phyloP scores from a whole-genome alignment of 768 basidiomycete species.

The Podaxis sp. region DNA sequence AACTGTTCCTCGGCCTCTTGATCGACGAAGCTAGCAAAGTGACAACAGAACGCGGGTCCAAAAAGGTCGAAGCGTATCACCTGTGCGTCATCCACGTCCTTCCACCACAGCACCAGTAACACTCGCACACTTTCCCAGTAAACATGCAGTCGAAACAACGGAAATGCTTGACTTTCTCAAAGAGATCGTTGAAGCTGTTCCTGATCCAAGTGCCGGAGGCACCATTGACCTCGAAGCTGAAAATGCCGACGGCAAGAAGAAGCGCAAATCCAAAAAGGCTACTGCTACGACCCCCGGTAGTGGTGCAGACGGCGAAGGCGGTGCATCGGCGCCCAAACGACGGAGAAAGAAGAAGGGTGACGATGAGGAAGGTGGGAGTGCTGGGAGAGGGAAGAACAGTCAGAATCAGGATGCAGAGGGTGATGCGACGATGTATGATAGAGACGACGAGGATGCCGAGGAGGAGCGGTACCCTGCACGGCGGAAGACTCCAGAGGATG shows the following conservation, averaged over 20 bases:
- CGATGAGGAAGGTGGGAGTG: slow-evolving; percentile 12
- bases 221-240: slow-evolving; percentile 71
- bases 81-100: slow-evolving; percentile 54
- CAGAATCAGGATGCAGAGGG: slow-evolving; percentile 5
- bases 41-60: slow-evolving; percentile 70
- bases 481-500: slow-evolving; percentile 7
- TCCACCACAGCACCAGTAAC: neutral
- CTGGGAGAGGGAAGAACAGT: slow-evolving; percentile 4
- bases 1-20: slow-evolving; percentile 83
- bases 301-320: slow-evolving; percentile 15
- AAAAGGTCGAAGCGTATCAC: slow-evolving; percentile 91
- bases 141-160: slow-evolving; percentile 85
- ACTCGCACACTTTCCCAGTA: slow-evolving; percentile 41
- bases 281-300: slow-evolving; percentile 28
- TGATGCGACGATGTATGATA: slow-evolving; percentile 11
- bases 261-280: slow-evolving; percentile 48
- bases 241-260: slow-evolving; percentile 53
- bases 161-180: slow-evolving; percentile 93
- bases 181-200: slow-evolving; percentile 81
- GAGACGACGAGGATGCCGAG: slow-evolving; percentile 5
- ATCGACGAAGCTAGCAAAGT: slow-evolving; percentile 82
- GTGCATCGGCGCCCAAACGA: slow-evolving; percentile 38
- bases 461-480: neutral
- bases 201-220: slow-evolving; percentile 83
- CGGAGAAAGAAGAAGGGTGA: slow-evolving; percentile 42